Percentiles rank a stretch among this genome's conserved stretches.
phyloP scores from a whole-genome alignment of 2,329 filamentous ascomycete genomes.

The Xylaria sp. region DNA sequence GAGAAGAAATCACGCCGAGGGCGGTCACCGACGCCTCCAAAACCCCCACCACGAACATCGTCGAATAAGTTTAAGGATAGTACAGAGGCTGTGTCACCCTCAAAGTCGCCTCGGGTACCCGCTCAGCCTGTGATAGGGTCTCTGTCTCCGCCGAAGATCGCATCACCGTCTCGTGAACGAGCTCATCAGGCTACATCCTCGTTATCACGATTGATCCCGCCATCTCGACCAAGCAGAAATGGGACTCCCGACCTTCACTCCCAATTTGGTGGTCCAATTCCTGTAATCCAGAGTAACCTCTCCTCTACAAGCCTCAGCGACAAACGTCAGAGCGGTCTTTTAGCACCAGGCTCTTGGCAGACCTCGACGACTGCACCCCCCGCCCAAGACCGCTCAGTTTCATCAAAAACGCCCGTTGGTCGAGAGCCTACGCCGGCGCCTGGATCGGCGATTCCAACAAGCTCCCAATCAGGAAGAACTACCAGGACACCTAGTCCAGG shows the following conservation, averaged over 20 bases:
- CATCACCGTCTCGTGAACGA: slow-evolving; percentile 30
- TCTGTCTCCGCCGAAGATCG: slow-evolving; percentile 40
- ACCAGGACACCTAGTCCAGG: slow-evolving; percentile 58
- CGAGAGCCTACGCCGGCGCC: slow-evolving; percentile 43
- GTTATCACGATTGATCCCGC: slow-evolving; percentile 46
- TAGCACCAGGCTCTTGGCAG: slow-evolving; percentile 38
- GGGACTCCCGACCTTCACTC: slow-evolving; percentile 65
- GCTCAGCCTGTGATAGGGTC: slow-evolving; percentile 35
- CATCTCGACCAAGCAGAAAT: slow-evolving; percentile 68
- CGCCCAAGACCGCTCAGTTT: slow-evolving; percentile 35
- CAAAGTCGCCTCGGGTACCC: slow-evolving; percentile 41
- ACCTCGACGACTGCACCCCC: slow-evolving; percentile 42
- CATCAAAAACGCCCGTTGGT: slow-evolving; percentile 35
- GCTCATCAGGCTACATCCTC: slow-evolving; percentile 33
- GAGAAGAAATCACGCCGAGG: slow-evolving; percentile 49
- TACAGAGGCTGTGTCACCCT: slow-evolving; percentile 43
- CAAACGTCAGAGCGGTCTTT: slow-evolving; percentile 47
- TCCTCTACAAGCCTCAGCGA: slow-evolving; percentile 53
- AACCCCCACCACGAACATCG: slow-evolving; percentile 64
- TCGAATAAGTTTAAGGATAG: slow-evolving; percentile 56
- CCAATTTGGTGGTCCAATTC: slow-evolving; percentile 54
- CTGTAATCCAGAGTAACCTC: slow-evolving; percentile 66
- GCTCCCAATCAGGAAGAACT: slow-evolving; percentile 28
- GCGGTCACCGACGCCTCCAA: slow-evolving; percentile 56
- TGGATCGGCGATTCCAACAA: slow-evolving; percentile 18